phyloP scores from a whole-genome alignment of 164 flowering plant species.

The Piper betle region DNA sequence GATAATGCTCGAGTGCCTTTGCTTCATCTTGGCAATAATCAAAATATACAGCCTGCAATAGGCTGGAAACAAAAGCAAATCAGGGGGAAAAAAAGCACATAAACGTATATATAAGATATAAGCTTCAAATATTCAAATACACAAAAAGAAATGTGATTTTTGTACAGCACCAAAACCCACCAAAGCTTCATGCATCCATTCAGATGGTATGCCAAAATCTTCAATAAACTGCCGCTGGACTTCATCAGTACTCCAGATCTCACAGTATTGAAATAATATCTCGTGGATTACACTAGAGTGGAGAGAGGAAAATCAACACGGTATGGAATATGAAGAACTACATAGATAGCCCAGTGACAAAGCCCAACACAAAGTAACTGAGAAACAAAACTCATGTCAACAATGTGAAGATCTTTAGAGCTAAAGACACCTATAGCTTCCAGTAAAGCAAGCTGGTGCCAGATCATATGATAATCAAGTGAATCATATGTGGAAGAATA shows the following conservation, averaged over 20 bases:
- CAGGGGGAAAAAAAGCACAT: background rate
- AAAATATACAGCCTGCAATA: conserved; percentile 69
- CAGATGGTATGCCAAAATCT: conserved; percentile 66
- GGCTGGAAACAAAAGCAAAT: background rate
- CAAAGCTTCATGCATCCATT: conserved; percentile 94
- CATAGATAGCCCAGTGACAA: conserved; percentile 98
- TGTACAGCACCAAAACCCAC: conserved; percentile 23
- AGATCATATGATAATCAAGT: conserved; percentile 96
- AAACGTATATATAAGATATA: background rate
- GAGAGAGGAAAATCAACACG: conserved; percentile 56
- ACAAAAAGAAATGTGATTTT: background rate
- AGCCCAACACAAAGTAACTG: conserved; percentile 73
- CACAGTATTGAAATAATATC: conserved; percentile 92
- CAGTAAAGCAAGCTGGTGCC: conserved; percentile 92
- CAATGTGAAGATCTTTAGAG: conserved; percentile 73
- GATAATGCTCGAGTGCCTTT: conserved; percentile 69
- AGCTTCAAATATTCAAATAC: background rate
- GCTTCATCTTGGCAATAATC: conserved; percentile 47
- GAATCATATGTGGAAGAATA: conserved; percentile 88
- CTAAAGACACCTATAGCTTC: conserved; percentile 80
- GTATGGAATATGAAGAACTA: conserved; percentile 86
- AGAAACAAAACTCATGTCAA: conserved; percentile 86
- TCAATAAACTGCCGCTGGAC: conserved; percentile 64
- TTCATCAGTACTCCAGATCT: conserved; percentile 69
- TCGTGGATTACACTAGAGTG: conserved; percentile 69